A percentile compares a stretch with the other conserved stretches of the same genome.
Evolutionary conservation across 352 stramenopile genomes (phyloP).

Genomic region (Phytopythium mirpurense): DNA sequence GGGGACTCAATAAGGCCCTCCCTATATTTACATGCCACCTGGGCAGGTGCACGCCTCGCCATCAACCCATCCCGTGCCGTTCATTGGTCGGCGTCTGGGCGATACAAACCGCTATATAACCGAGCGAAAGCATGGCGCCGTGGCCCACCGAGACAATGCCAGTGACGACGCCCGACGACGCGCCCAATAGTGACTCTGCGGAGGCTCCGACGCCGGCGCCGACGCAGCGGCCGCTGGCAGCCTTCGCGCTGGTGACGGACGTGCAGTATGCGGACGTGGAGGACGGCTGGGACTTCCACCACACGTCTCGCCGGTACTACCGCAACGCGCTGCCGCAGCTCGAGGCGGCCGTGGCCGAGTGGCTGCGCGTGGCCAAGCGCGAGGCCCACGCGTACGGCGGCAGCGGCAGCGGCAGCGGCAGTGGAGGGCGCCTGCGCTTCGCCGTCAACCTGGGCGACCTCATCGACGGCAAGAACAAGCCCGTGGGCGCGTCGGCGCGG

Average conservation of each 20-base stretch:
- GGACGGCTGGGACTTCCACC: conserved; percentile 75
- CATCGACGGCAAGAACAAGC: conserved; percentile 75
- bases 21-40: no score
- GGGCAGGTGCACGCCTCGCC: no score
- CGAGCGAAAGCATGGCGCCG: no score
- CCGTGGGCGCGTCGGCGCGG: conserved; percentile 28
- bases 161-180: conserved; percentile 2
- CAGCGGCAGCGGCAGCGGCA: no score
- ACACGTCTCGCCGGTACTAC: conserved; percentile 62
- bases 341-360: conserved; percentile 35
- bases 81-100: no score
- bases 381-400: neutral
- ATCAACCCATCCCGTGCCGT: no score
- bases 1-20: no score
- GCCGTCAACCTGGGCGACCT: conserved; percentile 78
- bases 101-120: neutral
- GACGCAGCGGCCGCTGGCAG: conserved; percentile 28
- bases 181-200: neutral
- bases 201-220: no score
- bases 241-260: conserved; percentile 68
- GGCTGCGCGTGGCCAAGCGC: conserved; percentile 27
- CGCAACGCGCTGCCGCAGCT: conserved; percentile 57
- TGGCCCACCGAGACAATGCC: neutral
- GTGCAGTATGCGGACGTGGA: conserved; percentile 83
- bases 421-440: conserved; percentile 44